Evolutionary conservation across 176 grass and related monocot genomes (phyloP).

Genomic region (Bromus sterilis): DNA sequence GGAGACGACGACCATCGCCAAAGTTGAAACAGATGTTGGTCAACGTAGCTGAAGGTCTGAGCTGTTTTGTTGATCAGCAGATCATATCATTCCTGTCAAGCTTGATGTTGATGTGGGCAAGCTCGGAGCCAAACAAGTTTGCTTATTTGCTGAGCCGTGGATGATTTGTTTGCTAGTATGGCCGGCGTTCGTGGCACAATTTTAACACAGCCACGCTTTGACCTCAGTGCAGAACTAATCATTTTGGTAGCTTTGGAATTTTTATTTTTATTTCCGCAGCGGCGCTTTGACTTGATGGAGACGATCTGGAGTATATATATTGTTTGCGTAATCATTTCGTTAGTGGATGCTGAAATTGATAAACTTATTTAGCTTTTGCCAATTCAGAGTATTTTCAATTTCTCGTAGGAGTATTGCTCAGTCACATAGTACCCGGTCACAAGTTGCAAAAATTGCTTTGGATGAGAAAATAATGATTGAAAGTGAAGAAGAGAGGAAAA

Average conservation of each 20-base stretch:
- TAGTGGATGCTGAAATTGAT: too few relatives aligned
- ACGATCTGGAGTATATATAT: too few relatives aligned
- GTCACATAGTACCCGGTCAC: too few relatives aligned
- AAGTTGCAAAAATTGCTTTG: too few relatives aligned
- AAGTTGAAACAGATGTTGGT: background rate
- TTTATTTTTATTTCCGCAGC: too few relatives aligned
- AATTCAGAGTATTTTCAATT: too few relatives aligned
- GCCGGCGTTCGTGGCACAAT: background rate
- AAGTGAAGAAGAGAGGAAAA: too few relatives aligned
- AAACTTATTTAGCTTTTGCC: too few relatives aligned
- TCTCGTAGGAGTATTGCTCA: too few relatives aligned
- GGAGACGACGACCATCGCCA: background rate
- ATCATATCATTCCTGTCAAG: background rate
- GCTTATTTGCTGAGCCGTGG: background rate
- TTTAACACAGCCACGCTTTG: background rate
- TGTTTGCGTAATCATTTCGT: too few relatives aligned
- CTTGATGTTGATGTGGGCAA: background rate
- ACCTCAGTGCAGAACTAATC: background rate
- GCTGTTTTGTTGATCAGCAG: background rate
- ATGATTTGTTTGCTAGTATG: background rate
- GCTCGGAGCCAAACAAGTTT: background rate
- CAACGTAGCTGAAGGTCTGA: background rate
- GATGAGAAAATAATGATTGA: too few relatives aligned
- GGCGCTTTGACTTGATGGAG: background rate
- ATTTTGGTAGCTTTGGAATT: background rate